Base-by-base conservation (phyloP, 495 filamentous ascomycete genomes). In the Penicilliopsis zonata region DNA sequence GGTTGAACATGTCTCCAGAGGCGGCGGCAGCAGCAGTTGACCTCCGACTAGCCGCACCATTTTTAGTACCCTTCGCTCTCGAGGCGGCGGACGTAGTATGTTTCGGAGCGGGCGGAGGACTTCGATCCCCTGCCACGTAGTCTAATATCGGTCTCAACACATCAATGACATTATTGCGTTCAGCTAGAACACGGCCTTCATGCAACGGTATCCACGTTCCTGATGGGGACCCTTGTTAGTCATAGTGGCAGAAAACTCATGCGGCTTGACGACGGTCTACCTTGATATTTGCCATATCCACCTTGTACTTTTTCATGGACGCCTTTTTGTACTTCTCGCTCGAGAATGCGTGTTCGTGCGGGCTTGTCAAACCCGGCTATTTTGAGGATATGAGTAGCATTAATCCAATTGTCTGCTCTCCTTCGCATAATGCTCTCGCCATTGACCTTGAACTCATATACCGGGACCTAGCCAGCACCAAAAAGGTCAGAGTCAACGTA, bases 281-380 rank as follows among this genome's bases (percentile, higher is more conserved):
- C 86, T 63, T 98, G 90, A 44, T 95, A 98, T 72, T 96, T 98
- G 33, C 90, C 90, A 56, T 96, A 98, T 14, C 90, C 90, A 39
- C 90, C 90, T 47, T 98, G 90, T 2, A 98, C 82, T 59, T 98
- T 98, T 57, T 96, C 88, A 57, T 98, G 90, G 6, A 78, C 66
- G 7, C 87, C 88, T 53, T 94, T 93, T 52, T 98, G 90, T 1
- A 98, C 88, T 42, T 98, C 92, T 29, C 92, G 73, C 61, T 98
- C 90, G 10, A 98, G 72, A 35, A 98, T 94, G 37, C 90, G 66
- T 18, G 90, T 98, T 44, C 90, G 70, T 9, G 87, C 82, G 5
- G 90, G 88, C 58, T 98, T 98, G 44, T 85, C 80, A 42, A 74
- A 80, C 24, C 75, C 77, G 29, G 80, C 80, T 13, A 80, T 82